phyloP scores from a whole-genome alignment of 2,329 filamentous ascomycete species.

The Xylariaceae sp. region DNA sequence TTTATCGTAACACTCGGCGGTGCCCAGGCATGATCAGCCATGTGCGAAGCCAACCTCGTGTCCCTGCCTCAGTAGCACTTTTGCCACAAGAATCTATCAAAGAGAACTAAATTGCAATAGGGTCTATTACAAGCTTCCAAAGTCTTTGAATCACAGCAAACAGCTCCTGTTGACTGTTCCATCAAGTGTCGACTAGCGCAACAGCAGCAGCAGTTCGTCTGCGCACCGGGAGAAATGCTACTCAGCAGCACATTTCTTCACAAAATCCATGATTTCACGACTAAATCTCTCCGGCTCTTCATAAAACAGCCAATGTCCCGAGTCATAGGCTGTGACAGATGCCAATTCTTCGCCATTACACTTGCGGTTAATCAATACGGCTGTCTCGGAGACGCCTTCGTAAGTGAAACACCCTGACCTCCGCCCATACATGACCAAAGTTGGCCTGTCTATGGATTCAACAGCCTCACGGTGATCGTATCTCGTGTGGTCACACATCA shows the following conservation, averaged over 20 bases:
- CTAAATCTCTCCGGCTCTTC: conserved; percentile 38
- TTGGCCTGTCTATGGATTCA: conserved; percentile 32
- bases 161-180: neutral
- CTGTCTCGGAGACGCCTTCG: conserved; percentile 37
- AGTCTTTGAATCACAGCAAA: no score
- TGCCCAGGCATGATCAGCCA: neutral
- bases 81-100: neutral
- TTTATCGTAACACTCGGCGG: no score
- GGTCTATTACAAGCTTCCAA: neutral
- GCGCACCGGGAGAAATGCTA: neutral
- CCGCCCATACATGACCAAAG: conserved; percentile 35
- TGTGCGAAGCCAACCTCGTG: neutral
- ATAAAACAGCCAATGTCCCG: conserved; percentile 40
- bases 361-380: conserved; percentile 24
- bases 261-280: conserved; percentile 31
- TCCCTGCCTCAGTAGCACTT: neutral
- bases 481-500: conserved; percentile 38
- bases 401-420: conserved; percentile 37
- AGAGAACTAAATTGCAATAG: neutral
- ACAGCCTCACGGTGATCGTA: conserved; percentile 41
- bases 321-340: conserved; percentile 31
- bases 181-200: neutral
- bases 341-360: conserved; percentile 19
- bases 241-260: conserved; percentile 8
- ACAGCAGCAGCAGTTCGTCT: no score